Base-by-base conservation (phyloP, 225 moss, liverwort and hornwort genomes). In the Polytrichum formosum region DNA sequence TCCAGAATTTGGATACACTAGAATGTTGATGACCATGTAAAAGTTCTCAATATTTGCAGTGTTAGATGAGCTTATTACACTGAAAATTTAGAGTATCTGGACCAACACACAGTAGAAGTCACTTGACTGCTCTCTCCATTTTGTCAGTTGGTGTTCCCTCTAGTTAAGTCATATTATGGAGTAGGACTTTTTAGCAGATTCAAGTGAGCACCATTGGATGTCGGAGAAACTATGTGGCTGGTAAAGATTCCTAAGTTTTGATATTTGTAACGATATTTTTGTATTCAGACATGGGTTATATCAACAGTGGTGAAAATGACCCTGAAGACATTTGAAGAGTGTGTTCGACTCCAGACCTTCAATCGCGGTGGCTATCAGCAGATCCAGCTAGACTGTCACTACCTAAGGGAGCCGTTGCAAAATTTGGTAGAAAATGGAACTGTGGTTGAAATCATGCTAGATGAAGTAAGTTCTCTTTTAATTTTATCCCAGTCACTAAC, bases 311-410 rank as follows among this genome's bases (percentile, higher is more conserved):
- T 98, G 65, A 98, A 92, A 79, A 79, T 88, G 88, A 77, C 82
- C 27, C 77, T 98, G 58, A 91, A 94, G 77, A 91, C 88, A 55
- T 94, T 94, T 72, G 80, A 92, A 80, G 97, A 98, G 75, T 91
- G 84, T 73, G 94, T 92, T 26, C 84, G 92, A 67, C 81, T 90
- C n/a, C 83, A 94, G 78, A 92, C 91, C 66, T 92, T 94, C 76
- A 92, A 84, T 70, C 83, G 82, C 18, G 87, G 88, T 70, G 97
- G 94, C 63, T 88, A 91, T 74, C 94, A 94, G 74, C 97, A 98
- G 75, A 98, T 98, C 67, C 94, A 98, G 74, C 71, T 98, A n/a
- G 97, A 98, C 80, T 92, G 86, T 65, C 84, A 91, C 62, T 98
- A 86, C 75, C 81, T 98, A 60, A 80, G 88, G 67, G 84, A 90